Percentiles rank a stretch among this genome's conserved stretches.
These are phyloP conservation scores for Suillus sp. DNA, from an alignment of 768 basidiomycete genomes.

Conservation along the genomic window DNA sequence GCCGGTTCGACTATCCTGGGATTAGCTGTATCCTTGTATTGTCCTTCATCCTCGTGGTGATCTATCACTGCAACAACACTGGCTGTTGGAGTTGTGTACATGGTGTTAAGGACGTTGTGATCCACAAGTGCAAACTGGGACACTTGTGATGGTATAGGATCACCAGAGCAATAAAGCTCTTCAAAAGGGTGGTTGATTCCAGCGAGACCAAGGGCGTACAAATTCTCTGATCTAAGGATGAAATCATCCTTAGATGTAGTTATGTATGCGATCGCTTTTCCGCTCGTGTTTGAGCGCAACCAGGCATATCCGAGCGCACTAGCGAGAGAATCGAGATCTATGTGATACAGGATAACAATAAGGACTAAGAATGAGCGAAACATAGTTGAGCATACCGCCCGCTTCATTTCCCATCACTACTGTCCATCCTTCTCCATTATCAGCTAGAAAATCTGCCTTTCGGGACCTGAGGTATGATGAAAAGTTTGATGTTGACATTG, in stretches of 20 bases:
- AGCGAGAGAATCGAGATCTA: conserved; percentile 90
- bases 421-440: conserved; percentile 68
- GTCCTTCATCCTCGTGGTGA: conserved; percentile 87
- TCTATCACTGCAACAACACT: conserved; percentile 82
- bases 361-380: conserved; percentile 5
- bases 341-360: not conserved
- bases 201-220: not conserved
- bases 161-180: conserved; percentile 68
- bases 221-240: conserved; percentile 56
- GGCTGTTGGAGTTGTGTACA: conserved; percentile 42
- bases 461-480: conserved; percentile 44
- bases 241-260: conserved; percentile 72
- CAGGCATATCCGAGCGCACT: conserved; percentile 85
- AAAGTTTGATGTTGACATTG: conserved; percentile 31
- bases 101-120: conserved; percentile 70
- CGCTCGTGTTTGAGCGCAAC: conserved; percentile 56
- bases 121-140: conserved; percentile 82
- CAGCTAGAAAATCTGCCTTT: conserved; percentile 63
- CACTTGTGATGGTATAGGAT: conserved; percentile 46
- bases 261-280: conserved; percentile 68
- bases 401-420: conserved; percentile 96
- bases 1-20: conserved; percentile 68
- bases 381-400: conserved; percentile 59
- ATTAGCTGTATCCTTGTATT: conserved; percentile 58
- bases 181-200: conserved; percentile 26